These are phyloP conservation scores for Talaromyces wortmannii DNA, from an alignment of 495 filamentous ascomycete genomes.

Conservation along the genomic window DNA sequence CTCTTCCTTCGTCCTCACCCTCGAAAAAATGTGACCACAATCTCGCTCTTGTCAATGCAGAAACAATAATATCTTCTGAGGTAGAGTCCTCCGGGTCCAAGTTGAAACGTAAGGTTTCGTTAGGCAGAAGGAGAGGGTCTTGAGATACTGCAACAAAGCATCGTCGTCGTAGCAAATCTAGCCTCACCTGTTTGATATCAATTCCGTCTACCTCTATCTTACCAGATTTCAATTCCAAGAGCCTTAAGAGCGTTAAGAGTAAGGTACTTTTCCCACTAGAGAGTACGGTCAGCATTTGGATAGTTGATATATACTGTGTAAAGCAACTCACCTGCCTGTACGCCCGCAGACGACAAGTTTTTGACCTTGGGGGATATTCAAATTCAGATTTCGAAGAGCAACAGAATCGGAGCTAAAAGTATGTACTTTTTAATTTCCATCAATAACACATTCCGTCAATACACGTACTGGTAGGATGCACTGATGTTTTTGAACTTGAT, in stretches of 20 bases:
- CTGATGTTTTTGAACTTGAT: constrained; percentile 9
- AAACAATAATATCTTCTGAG: constrained; percentile 19
- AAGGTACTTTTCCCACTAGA: constrained; percentile 35
- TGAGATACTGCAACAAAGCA: constrained; percentile 40
- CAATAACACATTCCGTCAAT: not conserved
- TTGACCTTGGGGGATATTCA: constrained; percentile 18
- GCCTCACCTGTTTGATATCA: constrained; percentile 13
- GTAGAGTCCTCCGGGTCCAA: constrained; percentile 27
- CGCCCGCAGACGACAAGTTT: constrained; percentile 27
- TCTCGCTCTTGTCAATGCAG: constrained; percentile 29
- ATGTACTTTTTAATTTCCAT: not conserved
- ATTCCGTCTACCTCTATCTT: constrained; percentile 32
- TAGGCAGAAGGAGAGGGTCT: constrained; percentile 42
- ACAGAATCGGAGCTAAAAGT: not conserved
- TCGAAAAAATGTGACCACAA: constrained; percentile 27
- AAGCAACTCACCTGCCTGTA: constrained; percentile 9
- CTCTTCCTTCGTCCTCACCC: not conserved
- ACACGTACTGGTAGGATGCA: not conserved
- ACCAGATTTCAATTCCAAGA: constrained; percentile 27
- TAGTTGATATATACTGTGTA: not conserved
- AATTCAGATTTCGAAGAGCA: constrained; percentile 5
- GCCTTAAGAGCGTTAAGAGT: constrained; percentile 31
- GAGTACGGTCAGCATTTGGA: not conserved
- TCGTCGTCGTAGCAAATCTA: constrained; percentile 9
- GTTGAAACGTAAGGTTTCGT: constrained; percentile 38